Conservation (phyloP, 2,329 filamentous ascomycete genomes). For the Apiospora kogelbergensis region DNA sequence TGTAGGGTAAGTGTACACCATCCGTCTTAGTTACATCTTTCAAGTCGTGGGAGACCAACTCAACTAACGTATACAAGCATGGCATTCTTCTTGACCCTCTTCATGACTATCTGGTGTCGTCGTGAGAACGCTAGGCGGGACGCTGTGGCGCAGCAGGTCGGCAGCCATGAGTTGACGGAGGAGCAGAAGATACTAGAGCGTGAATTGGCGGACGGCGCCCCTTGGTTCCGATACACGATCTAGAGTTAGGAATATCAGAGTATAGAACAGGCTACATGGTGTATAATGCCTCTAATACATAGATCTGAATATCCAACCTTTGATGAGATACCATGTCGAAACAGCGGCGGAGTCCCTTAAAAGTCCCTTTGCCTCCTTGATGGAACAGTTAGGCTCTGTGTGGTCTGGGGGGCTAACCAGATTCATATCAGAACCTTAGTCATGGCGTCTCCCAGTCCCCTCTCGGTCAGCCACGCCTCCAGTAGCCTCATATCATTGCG, state of each 20-base stretch:
- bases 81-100: constrained; percentile 31
- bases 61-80: constrained; percentile 14
- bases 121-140: constrained; percentile 32
- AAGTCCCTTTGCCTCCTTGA: no score
- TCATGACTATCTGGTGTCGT: constrained; percentile 32
- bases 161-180: constrained; percentile 22
- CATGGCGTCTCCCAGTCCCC: constrained; percentile 44
- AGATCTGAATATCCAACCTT: neutral
- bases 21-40: neutral
- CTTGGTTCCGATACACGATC: constrained; percentile 32
- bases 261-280: neutral
- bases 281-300: neutral
- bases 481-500: constrained; percentile 53
- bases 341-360: no score
- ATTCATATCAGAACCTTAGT: constrained; percentile 38
- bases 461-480: constrained; percentile 47
- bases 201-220: constrained; percentile 31
- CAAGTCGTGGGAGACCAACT: neutral
- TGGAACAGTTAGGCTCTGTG: no score
- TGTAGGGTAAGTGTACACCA: constrained; percentile 21
- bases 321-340: no score
- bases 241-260: constrained; percentile 10
- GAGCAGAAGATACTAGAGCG: constrained; percentile 30
- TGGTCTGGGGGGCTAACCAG: no score
- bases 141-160: constrained; percentile 16